Conservation (phyloP, 768 basidiomycete genomes). For the Tylopilus cervinicoccineus region DNA sequence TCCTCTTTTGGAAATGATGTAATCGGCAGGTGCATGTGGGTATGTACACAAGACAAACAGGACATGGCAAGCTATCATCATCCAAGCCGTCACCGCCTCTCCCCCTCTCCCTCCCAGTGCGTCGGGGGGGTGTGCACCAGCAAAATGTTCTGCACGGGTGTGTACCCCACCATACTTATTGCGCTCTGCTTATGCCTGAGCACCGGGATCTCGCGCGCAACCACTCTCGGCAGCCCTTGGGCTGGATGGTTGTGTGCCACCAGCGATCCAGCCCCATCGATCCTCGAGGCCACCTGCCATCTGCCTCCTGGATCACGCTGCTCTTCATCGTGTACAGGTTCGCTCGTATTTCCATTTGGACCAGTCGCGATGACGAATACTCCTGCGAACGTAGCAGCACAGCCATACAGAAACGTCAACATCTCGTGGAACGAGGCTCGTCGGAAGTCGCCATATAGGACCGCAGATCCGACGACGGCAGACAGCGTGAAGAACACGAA, state of each 20-base stretch:
- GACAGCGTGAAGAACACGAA: slow-evolving; percentile 94
- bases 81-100: neutral
- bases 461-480: slow-evolving; percentile 87
- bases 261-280: slow-evolving; percentile 20
- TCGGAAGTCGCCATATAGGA: slow-evolving; percentile 92
- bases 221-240: slow-evolving; percentile 45
- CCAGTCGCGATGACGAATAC: slow-evolving; percentile 85
- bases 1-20: slow-evolving; percentile 9
- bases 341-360: slow-evolving; percentile 31
- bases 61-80: too few relatives aligned
- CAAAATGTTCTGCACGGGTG: slow-evolving; percentile 72
- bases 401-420: slow-evolving; percentile 83
- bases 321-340: slow-evolving; percentile 27
- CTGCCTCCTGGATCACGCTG: slow-evolving; percentile 31
- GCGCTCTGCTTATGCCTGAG: slow-evolving; percentile 52
- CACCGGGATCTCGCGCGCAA: slow-evolving; percentile 40
- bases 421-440: slow-evolving; percentile 77
- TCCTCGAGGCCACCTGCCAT: slow-evolving; percentile 27
- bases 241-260: slow-evolving; percentile 34
- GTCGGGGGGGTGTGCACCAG: slow-evolving; percentile 62
- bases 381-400: slow-evolving; percentile 83
- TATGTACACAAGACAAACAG: neutral
- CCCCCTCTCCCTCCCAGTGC: slow-evolving; percentile 34
- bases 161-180: slow-evolving; percentile 63
- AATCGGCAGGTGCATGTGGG: neutral